Percentiles rank a stretch among this genome's conserved stretches.
Evolutionary conservation across 2,329 filamentous ascomycete species (phyloP).

Genomic region (Pseudocercospora pini-densiflorae): DNA sequence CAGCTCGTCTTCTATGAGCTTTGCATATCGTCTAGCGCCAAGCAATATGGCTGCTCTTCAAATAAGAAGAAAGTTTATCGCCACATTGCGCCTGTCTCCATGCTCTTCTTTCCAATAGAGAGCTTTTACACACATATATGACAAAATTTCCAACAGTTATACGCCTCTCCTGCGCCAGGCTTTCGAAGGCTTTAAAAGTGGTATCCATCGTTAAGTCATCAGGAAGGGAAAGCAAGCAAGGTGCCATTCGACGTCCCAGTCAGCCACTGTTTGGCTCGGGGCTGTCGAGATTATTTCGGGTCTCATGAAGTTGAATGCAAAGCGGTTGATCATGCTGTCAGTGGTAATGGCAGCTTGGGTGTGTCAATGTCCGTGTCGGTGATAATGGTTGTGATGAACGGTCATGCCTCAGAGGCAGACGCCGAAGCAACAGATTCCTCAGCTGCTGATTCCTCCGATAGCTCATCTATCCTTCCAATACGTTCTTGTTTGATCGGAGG

Average conservation of each 20-base stretch:
- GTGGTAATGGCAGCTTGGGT: background rate
- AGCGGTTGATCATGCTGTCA: background rate
- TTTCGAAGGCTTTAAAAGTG: conserved; percentile 14
- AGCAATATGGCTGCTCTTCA: background rate
- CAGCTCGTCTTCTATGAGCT: background rate
- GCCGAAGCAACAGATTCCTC: conserved; percentile 14
- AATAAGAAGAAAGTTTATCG: background rate
- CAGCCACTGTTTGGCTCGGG: background rate
- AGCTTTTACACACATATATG: background rate
- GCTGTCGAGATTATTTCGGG: background rate
- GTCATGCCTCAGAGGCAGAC: conserved; percentile 7
- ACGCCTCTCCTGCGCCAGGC: conserved; percentile 22
- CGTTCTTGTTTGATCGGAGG: conserved; percentile 25
- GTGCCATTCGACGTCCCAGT: background rate
- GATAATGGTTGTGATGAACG: conserved; percentile 2
- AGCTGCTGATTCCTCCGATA: conserved; percentile 17
- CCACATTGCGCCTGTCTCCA: background rate
- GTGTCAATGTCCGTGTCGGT: background rate
- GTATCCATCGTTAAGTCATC: conserved; percentile 29
- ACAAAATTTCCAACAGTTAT: conserved; percentile 1
- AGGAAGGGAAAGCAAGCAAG: conserved; percentile 17
- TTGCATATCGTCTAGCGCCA: background rate
- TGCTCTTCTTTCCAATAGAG: background rate
- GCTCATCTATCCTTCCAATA: conserved; percentile 23
- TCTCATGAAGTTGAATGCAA: conserved; percentile 1